Evolutionary conservation across 1,284 basidiomycete genomes (phyloP), one percentile per base, ranked within the genome.

Genomic region (Rhodotorula sp.): DNA sequence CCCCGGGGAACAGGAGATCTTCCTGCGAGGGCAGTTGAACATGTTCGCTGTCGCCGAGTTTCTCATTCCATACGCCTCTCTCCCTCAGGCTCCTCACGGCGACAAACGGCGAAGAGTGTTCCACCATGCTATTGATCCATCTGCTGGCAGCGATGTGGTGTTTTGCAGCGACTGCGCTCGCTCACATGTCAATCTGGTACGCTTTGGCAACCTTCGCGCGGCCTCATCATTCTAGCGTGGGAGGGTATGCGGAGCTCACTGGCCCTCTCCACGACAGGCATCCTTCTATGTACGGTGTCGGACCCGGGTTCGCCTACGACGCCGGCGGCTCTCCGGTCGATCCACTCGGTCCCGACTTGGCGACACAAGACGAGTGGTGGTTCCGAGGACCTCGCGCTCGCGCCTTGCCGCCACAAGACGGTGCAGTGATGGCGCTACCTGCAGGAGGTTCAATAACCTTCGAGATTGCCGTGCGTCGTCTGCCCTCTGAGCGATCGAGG

Each of bases 361-460:
- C 43, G 14, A 46, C 39, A n/a, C 58, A 26, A 26, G 62, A 64
- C 29, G 54, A 64, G 39, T 31, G 54, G 62, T 67, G 67, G 69
- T 67, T 65, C 58, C 66, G 74, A 6, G 75, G 75, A 20, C 75
- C 72, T 8, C 61, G 15, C 5, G 66, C 52, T 26, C 67, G 73
- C 15, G 49, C 62, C 3, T 54, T 69, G 3, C 58, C 69, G n/a
- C 70, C 75, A 1, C 39, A 51, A n/a, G 31, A 39, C 34, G 62
- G 65, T 8, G 70, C 58, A 23, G 64, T 72, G 2, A 68, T 67
- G 21, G 31, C 64, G 18, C 65, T 76, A 2, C 73, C 71, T 7
- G 75, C 75, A 4, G 75, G 75, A 20, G 71, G 71, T 0, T 60
- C 58, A 12, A 21, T 76, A 20, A 69, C 64, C 3, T 26, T 76